These are phyloP conservation scores for Carex littledalei DNA, from an alignment of 176 grass and related monocot species.

Conservation along the genomic window DNA sequence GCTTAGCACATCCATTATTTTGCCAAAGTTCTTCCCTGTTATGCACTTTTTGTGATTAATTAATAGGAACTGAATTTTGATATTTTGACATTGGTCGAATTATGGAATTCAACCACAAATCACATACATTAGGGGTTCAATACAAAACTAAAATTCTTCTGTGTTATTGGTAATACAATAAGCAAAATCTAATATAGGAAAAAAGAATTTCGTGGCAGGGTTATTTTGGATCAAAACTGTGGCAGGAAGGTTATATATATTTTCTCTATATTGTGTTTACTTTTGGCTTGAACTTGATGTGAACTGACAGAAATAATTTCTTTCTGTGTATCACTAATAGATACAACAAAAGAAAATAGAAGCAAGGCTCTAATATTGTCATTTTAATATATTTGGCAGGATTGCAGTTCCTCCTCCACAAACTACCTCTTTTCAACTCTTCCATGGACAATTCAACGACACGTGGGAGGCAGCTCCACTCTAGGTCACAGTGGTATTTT, in stretches of 20 bases:
- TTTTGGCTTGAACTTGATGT: background rate
- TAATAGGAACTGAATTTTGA: background rate
- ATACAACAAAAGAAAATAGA: background rate
- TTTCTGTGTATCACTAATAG: background rate
- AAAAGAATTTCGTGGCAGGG: background rate
- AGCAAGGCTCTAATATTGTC: background rate
- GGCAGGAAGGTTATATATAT: background rate
- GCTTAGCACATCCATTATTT: background rate
- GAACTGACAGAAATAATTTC: background rate
- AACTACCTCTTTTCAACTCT: constrained; percentile 59
- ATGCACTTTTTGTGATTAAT: background rate
- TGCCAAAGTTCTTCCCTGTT: background rate
- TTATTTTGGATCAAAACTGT: background rate
- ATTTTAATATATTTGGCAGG: constrained; percentile 32
- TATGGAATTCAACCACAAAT: background rate
- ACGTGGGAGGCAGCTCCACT: constrained; percentile 10
- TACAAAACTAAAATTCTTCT: background rate
- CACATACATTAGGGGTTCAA: background rate
- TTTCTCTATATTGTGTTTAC: background rate
- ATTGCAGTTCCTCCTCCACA: constrained; percentile 48
- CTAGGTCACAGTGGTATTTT: constrained; percentile 20
- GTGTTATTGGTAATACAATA: background rate
- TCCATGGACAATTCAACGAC: constrained; percentile 59
- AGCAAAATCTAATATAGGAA: background rate
- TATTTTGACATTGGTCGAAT: background rate